Percentiles rank a stretch among this genome's conserved stretches.
phyloP scores from a whole-genome alignment of 2,329 filamentous ascomycete species.

The Trichothecium sympodiale region DNA sequence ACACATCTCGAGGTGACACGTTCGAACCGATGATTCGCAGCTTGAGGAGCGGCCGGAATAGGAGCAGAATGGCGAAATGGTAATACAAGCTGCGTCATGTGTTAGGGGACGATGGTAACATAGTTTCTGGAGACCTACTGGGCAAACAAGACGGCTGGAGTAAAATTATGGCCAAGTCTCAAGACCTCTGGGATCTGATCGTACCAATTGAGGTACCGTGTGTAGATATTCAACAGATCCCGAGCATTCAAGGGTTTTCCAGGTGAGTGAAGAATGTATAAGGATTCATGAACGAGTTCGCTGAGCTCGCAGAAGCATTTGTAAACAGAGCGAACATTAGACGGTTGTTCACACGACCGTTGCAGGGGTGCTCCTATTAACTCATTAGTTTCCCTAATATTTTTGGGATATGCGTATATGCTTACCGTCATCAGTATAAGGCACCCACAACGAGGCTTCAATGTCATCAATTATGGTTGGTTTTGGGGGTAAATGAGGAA shows the following conservation, averaged over 20 bases:
- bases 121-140: slow-evolving; percentile 44
- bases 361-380: slow-evolving; percentile 39
- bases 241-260: slow-evolving; percentile 52
- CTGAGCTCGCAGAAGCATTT: slow-evolving; percentile 62
- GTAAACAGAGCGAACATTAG: slow-evolving; percentile 57
- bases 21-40: slow-evolving; percentile 51
- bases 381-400: background rate
- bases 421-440: slow-evolving; percentile 46
- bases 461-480: slow-evolving; percentile 49
- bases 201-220: slow-evolving; percentile 63
- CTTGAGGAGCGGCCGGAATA: slow-evolving; percentile 64
- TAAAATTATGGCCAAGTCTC: slow-evolving; percentile 55
- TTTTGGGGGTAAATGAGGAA: slow-evolving; percentile 45
- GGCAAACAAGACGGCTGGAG: slow-evolving; percentile 60
- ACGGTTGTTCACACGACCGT: slow-evolving; percentile 48
- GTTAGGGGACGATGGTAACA: background rate
- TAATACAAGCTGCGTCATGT: slow-evolving; percentile 50
- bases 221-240: slow-evolving; percentile 53
- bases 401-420: background rate
- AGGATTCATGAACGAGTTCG: slow-evolving; percentile 60
- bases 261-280: slow-evolving; percentile 63
- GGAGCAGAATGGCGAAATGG: slow-evolving; percentile 57
- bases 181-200: slow-evolving; percentile 53
- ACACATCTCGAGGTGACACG: slow-evolving; percentile 54
- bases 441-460: slow-evolving; percentile 49